Percentiles rank a stretch among this genome's conserved stretches.
Conservation (phyloP, 1,284 basidiomycete genomes). For the Puccinia hordei region DNA sequence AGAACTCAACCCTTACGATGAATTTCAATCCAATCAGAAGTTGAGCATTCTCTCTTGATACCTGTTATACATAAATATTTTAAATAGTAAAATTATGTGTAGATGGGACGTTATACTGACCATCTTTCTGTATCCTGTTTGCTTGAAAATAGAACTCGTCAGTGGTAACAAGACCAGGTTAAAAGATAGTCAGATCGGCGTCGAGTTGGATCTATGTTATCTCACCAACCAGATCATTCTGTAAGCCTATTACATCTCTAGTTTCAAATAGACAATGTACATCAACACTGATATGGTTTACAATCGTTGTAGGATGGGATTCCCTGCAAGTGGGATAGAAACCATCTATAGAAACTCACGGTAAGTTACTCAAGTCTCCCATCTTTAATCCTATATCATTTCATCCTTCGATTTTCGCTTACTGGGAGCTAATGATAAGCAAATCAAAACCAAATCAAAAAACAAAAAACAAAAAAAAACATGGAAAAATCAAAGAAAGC, state of each 20-base stretch:
- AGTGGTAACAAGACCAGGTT: slow-evolving; percentile 57
- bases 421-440: neutral
- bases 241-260: neutral
- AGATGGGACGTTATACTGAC: too few species aligned
- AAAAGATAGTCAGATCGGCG: slow-evolving; percentile 54
- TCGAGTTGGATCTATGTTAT: slow-evolving; percentile 57
- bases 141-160: slow-evolving; percentile 53
- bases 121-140: neutral
- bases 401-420: too few species aligned
- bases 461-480: too few species aligned
- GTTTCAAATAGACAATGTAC: too few species aligned
- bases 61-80: neutral
- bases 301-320: slow-evolving; percentile 57
- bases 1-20: too few species aligned
- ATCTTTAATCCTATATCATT: too few species aligned
- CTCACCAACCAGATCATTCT: slow-evolving; percentile 54
- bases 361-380: slow-evolving; percentile 30
- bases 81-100: too few species aligned
- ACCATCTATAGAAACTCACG: slow-evolving; percentile 57
- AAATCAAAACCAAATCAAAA: neutral
- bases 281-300: too few species aligned
- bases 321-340: slow-evolving; percentile 55
- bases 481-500: slow-evolving; percentile 6
- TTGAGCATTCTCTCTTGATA: neutral
- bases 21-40: slow-evolving; percentile 1